Percentiles rank a stretch among this genome's conserved stretches.
Conservation (phyloP, 768 basidiomycete species). For the Suillus placidus region DNA sequence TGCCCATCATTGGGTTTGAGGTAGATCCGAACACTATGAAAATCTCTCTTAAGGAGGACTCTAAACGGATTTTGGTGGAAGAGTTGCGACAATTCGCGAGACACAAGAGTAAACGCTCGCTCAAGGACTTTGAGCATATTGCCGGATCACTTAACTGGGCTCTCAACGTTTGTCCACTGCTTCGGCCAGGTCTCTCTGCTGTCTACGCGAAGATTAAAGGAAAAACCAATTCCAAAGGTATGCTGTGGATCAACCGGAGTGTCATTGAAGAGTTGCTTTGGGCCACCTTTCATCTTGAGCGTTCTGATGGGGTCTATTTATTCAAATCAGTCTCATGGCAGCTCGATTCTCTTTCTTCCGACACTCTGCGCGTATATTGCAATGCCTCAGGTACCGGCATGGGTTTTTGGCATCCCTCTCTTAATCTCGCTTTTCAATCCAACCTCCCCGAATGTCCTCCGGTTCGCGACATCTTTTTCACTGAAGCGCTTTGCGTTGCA, state of each 20-base stretch:
- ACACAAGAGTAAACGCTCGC: accelerated
- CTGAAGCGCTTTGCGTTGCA: no score
- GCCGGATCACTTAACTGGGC: constrained; percentile 45
- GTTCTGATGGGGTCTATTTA: neutral
- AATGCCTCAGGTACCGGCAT: no score
- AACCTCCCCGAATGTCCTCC: no score
- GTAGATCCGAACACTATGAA: constrained; percentile 28
- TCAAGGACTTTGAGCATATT: constrained; percentile 26
- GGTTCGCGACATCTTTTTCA: constrained; percentile 18
- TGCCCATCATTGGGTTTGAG: constrained; percentile 35
- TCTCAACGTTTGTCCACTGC: constrained; percentile 41
- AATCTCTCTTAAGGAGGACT: neutral
- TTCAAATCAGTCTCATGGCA: neutral
- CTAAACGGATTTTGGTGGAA: neutral
- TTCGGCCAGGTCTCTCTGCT: constrained; percentile 33
- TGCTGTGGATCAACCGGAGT: neutral
- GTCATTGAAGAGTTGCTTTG: neutral
- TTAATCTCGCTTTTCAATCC: neutral
- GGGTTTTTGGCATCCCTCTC: no score
- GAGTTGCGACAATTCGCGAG: neutral
- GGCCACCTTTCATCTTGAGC: neutral
- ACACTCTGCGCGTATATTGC: no score
- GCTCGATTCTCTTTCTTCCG: no score
- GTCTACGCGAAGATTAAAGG: constrained; percentile 39
- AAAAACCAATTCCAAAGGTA: constrained; percentile 10